Percentiles rank a stretch among this genome's conserved stretches.
Evolutionary conservation across 352 stramenopile species (phyloP).

Genomic region (Blastocystis sp.): DNA sequence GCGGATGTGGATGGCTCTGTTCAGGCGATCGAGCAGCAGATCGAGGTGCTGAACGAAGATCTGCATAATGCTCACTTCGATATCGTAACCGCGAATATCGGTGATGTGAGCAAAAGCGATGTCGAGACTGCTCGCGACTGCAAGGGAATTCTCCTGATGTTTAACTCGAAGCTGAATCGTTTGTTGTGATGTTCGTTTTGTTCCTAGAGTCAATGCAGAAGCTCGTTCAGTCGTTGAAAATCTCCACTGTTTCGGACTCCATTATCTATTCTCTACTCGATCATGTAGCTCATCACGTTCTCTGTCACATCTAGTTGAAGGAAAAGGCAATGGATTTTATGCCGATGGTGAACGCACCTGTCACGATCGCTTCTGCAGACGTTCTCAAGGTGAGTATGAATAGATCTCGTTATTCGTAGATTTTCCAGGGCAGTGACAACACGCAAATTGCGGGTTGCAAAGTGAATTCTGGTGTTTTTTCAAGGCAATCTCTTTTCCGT

Average conservation of each 20-base stretch:
- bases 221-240: neutral
- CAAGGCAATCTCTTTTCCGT: neutral
- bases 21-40: conserved; percentile 63
- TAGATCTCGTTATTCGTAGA: neutral
- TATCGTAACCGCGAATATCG: conserved; percentile 60
- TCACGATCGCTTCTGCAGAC: neutral
- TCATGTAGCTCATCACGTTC: conserved; percentile 68
- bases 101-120: conserved; percentile 75
- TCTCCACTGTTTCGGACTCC: neutral
- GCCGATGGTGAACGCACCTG: conserved; percentile 70
- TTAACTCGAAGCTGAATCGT: conserved; percentile 75
- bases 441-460: conserved; percentile 11
- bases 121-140: conserved; percentile 75
- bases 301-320: conserved; percentile 71
- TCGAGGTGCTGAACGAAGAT: conserved; percentile 67
- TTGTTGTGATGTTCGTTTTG: conserved; percentile 68
- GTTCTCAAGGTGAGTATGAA: neutral
- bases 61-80: conserved; percentile 73
- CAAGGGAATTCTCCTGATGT: conserved; percentile 75
- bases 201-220: conserved; percentile 1
- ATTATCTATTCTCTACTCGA: conserved; percentile 59
- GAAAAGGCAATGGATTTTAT: conserved; percentile 76
- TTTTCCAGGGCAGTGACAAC: conserved; percentile 5
- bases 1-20: conserved; percentile 92
- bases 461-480: neutral